Evolutionary conservation across 208 protist genomes (phyloP).

Genomic region (Tritrichomonas musculus): DNA sequence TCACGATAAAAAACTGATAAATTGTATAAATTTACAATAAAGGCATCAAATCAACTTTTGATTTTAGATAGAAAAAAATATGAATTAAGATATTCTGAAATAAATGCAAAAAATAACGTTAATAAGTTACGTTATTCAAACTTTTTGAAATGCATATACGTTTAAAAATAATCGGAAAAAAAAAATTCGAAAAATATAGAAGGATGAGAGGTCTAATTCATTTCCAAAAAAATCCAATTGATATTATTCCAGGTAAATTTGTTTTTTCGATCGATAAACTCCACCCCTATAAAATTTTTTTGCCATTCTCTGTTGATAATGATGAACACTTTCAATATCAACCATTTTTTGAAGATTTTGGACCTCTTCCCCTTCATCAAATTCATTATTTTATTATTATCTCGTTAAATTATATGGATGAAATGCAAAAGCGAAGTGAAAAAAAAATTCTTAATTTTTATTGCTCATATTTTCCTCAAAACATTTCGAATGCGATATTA

Average conservation of each 20-base stretch:
- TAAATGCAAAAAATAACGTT: too few species aligned
- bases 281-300: not conserved
- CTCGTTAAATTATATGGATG: not conserved
- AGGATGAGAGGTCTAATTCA: too few species aligned
- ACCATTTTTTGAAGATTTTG: constrained; percentile 27
- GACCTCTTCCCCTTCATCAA: not conserved
- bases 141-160: too few species aligned
- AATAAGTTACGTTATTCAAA: too few species aligned
- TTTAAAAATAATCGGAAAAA: too few species aligned
- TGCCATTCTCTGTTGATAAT: not conserved
- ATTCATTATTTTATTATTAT: not conserved
- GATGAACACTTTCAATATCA: not conserved
- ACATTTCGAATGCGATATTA: not conserved
- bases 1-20: too few species aligned
- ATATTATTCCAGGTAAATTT: not conserved
- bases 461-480: not conserved
- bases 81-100: too few species aligned
- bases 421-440: not conserved
- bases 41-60: too few species aligned
- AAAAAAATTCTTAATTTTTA: not conserved
- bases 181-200: too few species aligned
- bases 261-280: not conserved
- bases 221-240: too few species aligned
- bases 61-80: too few species aligned
- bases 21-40: too few species aligned